A percentile compares a stretch with the other conserved stretches of the same genome.
phyloP scores from a whole-genome alignment of 2,329 filamentous ascomycete species.

The Phialocephala subalpina region DNA sequence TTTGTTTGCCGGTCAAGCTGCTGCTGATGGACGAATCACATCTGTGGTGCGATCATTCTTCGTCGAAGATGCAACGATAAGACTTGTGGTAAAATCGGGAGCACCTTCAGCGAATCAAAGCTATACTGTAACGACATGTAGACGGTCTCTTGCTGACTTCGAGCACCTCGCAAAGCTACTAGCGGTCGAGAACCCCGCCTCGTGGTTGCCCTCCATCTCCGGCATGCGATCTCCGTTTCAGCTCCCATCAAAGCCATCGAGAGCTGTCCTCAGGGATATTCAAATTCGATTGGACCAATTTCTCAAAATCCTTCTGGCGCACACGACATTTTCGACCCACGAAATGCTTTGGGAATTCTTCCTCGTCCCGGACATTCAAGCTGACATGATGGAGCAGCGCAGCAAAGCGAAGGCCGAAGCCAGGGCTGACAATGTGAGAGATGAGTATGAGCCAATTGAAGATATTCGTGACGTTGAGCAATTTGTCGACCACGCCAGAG shows the following conservation, averaged over 20 bases:
- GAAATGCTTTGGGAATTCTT: conserved; percentile 99
- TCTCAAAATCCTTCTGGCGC: conserved; percentile 82
- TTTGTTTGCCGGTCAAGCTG: conserved; percentile 77
- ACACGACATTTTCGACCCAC: conserved; percentile 93
- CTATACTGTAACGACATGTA: conserved; percentile 94
- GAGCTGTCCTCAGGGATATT: conserved; percentile 85
- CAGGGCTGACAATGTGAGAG: conserved; percentile 82
- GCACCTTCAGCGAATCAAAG: conserved; percentile 82
- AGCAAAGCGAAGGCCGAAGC: conserved; percentile 87
- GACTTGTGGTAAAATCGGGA: conserved; percentile 93
- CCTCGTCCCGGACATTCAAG: conserved; percentile 90
- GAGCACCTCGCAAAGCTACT: conserved; percentile 88
- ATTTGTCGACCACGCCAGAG: conserved; percentile 89
- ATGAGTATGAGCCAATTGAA: conserved; percentile 86
- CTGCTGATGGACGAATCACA: conserved; percentile 82
- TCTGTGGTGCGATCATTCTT: conserved; percentile 96
- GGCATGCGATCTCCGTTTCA: conserved; percentile 89
- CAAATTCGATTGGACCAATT: conserved; percentile 89
- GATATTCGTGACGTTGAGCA: conserved; percentile 90
- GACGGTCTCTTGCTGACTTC: conserved; percentile 87
- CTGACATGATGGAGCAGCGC: conserved; percentile 88
- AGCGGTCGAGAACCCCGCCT: conserved; percentile 89
- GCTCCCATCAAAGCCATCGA: conserved; percentile 89
- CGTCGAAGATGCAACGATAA: conserved; percentile 93
- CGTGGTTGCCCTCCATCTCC: conserved; percentile 85